Evolutionary conservation across 306 rosid genomes (phyloP), one percentile per base, ranked within the genome.

Genomic region (Cyamopsis tetragonoloba): DNA sequence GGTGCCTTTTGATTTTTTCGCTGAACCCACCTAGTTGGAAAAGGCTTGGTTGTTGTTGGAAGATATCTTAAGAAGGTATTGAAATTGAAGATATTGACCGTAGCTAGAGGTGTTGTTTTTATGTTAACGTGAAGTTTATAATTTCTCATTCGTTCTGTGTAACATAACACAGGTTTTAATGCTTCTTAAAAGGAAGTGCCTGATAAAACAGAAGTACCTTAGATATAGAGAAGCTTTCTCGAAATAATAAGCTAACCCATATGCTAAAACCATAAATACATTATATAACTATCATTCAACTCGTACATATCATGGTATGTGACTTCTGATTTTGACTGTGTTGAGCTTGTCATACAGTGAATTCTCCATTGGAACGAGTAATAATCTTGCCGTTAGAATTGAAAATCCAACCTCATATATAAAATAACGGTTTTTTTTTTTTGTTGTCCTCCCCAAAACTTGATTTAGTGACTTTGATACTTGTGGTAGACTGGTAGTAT

Each of bases 91-190:
- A n/a, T n/a, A n/a, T n/a, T n/a, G n/a, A 39, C 22, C 28, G 17
- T 8, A 63, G 15, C 55, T 19, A 44, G 30, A 17, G 5, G n/a
- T 11, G 34, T 47, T 54, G 53, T 44, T 57, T 49, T 15, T 42
- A 20, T 57, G n/a, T 42, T 3, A 54, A 39, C 55, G 30, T 12
- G 17, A 56, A 5, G 43, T 7, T 42, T 30, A 32, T 47, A 26
- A 10, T 54, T 42, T 62, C 54, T 26, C 17, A 58, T 46, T 63
- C 70, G 46, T 46, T 58, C 37, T 46, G 42, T 62, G 3, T 50
- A 38, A 7, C 51, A 37, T 4, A 11, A 23, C 27, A 31, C 19
- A 51, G 34, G 22, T 54, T 26, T 27, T 54, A 13, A 19, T 26
- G 61, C 12, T 30, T 30, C 19, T 13, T 0, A 9, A 28, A 7